Base-by-base conservation (phyloP, 176 grass and related monocot genomes). In the Bromus sterilis region DNA sequence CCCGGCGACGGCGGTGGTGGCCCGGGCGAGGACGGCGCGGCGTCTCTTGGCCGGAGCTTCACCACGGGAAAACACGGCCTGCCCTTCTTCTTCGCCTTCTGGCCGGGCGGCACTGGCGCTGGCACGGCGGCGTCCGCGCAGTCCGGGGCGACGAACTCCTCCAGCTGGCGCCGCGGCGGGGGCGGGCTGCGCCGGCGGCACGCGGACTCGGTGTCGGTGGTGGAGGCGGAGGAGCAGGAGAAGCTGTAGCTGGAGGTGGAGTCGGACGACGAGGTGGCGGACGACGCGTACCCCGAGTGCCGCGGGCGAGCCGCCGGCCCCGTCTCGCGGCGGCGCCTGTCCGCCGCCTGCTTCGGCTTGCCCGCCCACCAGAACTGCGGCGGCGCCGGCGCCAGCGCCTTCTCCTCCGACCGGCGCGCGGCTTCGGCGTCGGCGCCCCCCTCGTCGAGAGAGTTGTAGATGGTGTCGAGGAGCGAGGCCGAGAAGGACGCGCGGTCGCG, bases 391-490 rank as follows among this genome's bases (percentile, higher is more conserved):
- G 80, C 84, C 66, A 31, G 56, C 20, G 21, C 29, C 77, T 82
- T 64, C 84, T 81, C 83, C 56, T 84, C 76, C 20, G 58, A 66
- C 12, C 42, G 44, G 0, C 73, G 67, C 39, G 30, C 32, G 34
- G 43, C 32, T 6, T 56, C 61, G 1, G 5, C 11, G 23, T 13
- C 79, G 18, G 39, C 83, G 66, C 1, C 11, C 9, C 28, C 63
- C 4, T 89, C 88, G 63, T 97, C 89, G 20, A 97, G 81, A 1
- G 91, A 93, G 31, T 85, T 89, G 78, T 88, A 89, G 71, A 97
- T 89, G 35, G 89, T 85, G 48, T 91, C 94, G 5, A 97, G 84
- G 23, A 97, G 89, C 32, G 89, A 85, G 0, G 94, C 80, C 21
- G 94, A 91, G 89, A 94, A 97, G 49, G 94, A 94, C 8, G 37